phyloP scores from a whole-genome alignment of 148 eudicot species.

The Suaeda aralocaspica region DNA sequence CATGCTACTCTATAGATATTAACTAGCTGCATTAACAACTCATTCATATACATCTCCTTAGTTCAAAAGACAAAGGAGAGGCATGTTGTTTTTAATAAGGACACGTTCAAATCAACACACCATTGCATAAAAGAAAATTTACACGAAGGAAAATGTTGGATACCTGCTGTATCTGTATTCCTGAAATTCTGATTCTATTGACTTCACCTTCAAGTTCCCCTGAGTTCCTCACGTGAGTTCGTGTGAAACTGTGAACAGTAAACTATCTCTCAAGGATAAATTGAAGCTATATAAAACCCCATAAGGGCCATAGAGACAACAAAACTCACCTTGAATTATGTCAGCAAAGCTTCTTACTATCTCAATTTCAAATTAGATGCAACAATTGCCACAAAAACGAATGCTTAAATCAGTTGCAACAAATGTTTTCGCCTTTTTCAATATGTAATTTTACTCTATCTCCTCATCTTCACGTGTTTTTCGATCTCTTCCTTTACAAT shows the following conservation, averaged over 20 bases:
- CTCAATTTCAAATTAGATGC: no score
- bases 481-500: no score
- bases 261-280: not conserved
- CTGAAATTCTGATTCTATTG: not conserved
- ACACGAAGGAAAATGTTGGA: not conserved
- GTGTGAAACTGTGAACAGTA: not conserved
- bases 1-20: not conserved
- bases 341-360: not conserved
- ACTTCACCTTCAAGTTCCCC: not conserved
- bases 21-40: slow-evolving; percentile 1
- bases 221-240: not conserved
- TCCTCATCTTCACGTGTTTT: no score
- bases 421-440: no score
- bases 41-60: not conserved
- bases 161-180: slow-evolving; percentile 14
- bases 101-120: not conserved
- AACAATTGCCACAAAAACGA: no score
- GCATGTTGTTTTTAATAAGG: not conserved
- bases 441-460: no score
- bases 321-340: not conserved
- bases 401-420: no score
- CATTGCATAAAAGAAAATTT: not conserved
- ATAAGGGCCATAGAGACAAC: slow-evolving; percentile 5
- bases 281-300: slow-evolving; percentile 8
- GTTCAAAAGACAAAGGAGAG: not conserved